Conservation (phyloP, 106 monocot genomes). For the Agapanthus africanus region DNA sequence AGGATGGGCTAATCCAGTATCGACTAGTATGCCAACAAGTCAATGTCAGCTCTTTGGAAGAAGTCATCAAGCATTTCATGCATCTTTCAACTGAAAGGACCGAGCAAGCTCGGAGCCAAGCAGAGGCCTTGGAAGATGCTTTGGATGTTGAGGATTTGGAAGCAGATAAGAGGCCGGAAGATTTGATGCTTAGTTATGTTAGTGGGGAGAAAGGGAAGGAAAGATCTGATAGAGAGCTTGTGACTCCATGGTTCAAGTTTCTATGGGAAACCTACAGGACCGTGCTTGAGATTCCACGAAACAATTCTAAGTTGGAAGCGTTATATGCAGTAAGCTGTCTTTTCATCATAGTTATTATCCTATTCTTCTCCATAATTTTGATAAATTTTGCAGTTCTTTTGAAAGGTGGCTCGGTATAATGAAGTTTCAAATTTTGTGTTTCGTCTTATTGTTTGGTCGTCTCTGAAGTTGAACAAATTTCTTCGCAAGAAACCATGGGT, state of each 20-base stretch:
- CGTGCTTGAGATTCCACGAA: slow-evolving; percentile 86
- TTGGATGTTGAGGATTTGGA: slow-evolving; percentile 96
- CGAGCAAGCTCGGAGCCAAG: slow-evolving; percentile 82
- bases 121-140: slow-evolving; percentile 91
- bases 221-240: slow-evolving; percentile 83
- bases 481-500: no score
- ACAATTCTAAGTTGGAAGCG: slow-evolving; percentile 96
- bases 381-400: no score
- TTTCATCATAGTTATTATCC: no score
- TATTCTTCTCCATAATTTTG: no score
- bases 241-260: slow-evolving; percentile 99
- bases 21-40: slow-evolving; percentile 96
- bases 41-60: slow-evolving; percentile 89
- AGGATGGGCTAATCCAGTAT: slow-evolving; percentile 97
- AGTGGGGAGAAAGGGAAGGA: slow-evolving; percentile 98
- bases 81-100: slow-evolving; percentile 84
- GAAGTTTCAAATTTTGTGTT: no score
- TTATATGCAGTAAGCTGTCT: slow-evolving; percentile 73
- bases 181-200: slow-evolving; percentile 96
- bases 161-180: slow-evolving; percentile 92
- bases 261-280: slow-evolving; percentile 97
- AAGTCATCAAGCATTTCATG: slow-evolving; percentile 98
- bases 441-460: no score
- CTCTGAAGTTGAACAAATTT: no score
- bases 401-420: no score